Evolutionary conservation across 495 filamentous ascomycete species (phyloP).

Genomic region (Trichoderma orchidacearum): DNA sequence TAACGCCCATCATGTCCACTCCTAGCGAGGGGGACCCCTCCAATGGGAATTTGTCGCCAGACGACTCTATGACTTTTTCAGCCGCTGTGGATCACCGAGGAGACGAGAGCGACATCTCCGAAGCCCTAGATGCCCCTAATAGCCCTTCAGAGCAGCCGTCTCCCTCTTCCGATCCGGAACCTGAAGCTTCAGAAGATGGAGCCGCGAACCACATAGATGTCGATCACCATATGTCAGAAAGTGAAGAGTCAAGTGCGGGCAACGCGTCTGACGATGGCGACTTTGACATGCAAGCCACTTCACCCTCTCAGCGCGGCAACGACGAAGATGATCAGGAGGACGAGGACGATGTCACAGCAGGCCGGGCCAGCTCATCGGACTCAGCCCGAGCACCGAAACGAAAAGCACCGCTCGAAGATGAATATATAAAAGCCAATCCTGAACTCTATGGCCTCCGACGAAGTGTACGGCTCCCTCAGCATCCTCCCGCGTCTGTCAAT

Average conservation of each 20-base stretch:
- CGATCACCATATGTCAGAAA: conserved; percentile 38
- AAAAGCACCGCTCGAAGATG: conserved; percentile 62
- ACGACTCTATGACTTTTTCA: conserved; percentile 2
- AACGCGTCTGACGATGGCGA: conserved; percentile 71
- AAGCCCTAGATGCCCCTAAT: conserved; percentile 21
- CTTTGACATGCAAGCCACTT: conserved; percentile 54
- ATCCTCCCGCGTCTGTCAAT: not conserved
- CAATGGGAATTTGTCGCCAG: conserved; percentile 24
- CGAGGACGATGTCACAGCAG: conserved; percentile 12
- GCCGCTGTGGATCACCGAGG: conserved; percentile 7
- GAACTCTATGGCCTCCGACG: conserved; percentile 87
- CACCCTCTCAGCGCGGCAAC: conserved; percentile 34
- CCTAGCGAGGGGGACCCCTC: conserved; percentile 30
- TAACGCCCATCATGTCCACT: conserved; percentile 31
- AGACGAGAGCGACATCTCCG: conserved; percentile 34
- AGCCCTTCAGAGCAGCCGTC: conserved; percentile 8
- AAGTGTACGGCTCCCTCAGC: conserved; percentile 47
- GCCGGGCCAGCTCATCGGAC: conserved; percentile 34
- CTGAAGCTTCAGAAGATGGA: conserved; percentile 31
- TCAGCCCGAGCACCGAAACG: conserved; percentile 57
- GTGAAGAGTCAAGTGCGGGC: conserved; percentile 41
- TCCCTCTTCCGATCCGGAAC: conserved; percentile 11
- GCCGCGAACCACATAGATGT: conserved; percentile 50
- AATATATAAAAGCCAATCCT: conserved; percentile 81
- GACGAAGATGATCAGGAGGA: conserved; percentile 41